A percentile compares a stretch with the other conserved stretches of the same genome.
These are phyloP conservation scores for Backusella australiensis DNA, from an alignment of 192 early-diverging fungal genomes.

Conservation along the genomic window DNA sequence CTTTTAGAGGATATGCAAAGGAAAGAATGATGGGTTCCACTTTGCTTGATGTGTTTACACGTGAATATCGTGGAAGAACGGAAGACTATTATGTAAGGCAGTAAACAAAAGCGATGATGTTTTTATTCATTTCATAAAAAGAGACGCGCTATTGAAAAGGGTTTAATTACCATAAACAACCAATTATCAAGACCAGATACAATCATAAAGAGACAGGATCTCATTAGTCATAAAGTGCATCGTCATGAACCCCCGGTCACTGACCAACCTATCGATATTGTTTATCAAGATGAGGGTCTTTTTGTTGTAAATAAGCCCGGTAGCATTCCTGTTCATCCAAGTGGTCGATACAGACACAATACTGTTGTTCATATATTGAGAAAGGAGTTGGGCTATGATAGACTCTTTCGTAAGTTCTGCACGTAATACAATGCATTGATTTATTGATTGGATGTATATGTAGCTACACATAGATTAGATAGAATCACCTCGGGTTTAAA, in stretches of 20 bases:
- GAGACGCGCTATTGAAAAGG: slow-evolving; percentile 67
- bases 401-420: slow-evolving; percentile 47
- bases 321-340: slow-evolving; percentile 74
- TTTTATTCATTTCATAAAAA: slow-evolving; percentile 10
- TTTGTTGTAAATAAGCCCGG: slow-evolving; percentile 87
- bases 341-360: slow-evolving; percentile 87
- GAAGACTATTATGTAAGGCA: slow-evolving; percentile 71
- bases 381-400: slow-evolving; percentile 52
- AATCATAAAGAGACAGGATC: slow-evolving; percentile 68
- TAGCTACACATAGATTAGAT: slow-evolving; percentile 85
- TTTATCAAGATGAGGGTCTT: slow-evolving; percentile 57
- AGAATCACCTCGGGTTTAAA: slow-evolving; percentile 90
- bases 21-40: slow-evolving; percentile 76
- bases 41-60: slow-evolving; percentile 72
- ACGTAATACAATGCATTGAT: neutral
- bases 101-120: neutral
- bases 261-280: slow-evolving; percentile 56
- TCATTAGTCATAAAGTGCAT: slow-evolving; percentile 79
- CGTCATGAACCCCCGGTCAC: slow-evolving; percentile 94
- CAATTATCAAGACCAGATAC: slow-evolving; percentile 50
- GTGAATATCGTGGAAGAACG: slow-evolving; percentile 82
- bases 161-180: slow-evolving; percentile 77
- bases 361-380: slow-evolving; percentile 66
- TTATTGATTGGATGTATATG: neutral
- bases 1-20: slow-evolving; percentile 76